Base-by-base conservation (phyloP, 306 rosid genomes). In the Echinosophora koreensis region DNA sequence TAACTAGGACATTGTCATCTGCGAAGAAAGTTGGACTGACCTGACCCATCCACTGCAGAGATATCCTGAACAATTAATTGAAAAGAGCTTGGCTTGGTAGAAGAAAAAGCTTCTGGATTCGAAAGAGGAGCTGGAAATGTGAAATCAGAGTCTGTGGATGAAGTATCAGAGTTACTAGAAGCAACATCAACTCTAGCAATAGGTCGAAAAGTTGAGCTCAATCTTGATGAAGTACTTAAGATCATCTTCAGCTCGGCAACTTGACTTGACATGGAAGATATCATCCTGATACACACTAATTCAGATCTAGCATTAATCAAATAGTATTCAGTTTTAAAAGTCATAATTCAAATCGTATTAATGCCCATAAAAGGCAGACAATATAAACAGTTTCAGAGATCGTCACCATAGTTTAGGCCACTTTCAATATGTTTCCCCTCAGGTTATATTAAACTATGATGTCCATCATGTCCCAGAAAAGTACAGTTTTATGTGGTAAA, bases 261-360 rank as follows among this genome's bases (percentile, higher is more conserved):
- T 92, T 92, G 97, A 85, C 76, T 89, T 80, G 93, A 89, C 93
- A 90, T 82, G 88, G 86, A 87, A 78, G 83, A 82, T 82, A 92
- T 89, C 98, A 94, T 94, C 98, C 98, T 94, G 96, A 84, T 81
- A 94, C 94, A 89, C 90, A 88, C 95, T 86, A 89, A 81, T 79
- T 86, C 89, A 89, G 89, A 87, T 88, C 75, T 82, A 76, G 86
- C 72, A 89, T 90, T 89, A 94, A 88, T 86, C 82, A 88, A 84
- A 81, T 86, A 75, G 81, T 47, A 69, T 82, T 73, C 41, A 70
- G 68, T 69, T 84, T 79, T 69, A 71, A 60, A 79, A 72, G 59
- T 66, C 78, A 78, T 41, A 71, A 74, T 37, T 38, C 22, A 41
- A 80, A 61, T 59, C 17, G 17, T 37, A 27, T 39, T 60, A 75